Evolutionary conservation across 495 filamentous ascomycete species (phyloP).

Genomic region (Penicillium salamii): DNA sequence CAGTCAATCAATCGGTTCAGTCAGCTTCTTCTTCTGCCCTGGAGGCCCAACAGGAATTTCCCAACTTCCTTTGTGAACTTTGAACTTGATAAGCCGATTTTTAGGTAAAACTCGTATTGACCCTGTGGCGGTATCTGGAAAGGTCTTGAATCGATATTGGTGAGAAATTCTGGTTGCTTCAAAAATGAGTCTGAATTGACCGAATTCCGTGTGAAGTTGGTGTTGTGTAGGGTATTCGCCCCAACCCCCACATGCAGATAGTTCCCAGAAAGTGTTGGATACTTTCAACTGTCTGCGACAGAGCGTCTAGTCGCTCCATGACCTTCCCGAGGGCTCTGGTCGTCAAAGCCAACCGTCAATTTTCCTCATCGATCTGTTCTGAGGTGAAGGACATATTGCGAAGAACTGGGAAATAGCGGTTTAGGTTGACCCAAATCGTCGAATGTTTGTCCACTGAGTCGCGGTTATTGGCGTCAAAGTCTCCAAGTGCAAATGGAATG

Average conservation of each 20-base stretch:
- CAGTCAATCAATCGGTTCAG: no score
- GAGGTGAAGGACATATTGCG: constrained; percentile 6
- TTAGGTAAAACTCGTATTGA: constrained; percentile 9
- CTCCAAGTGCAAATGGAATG: no score
- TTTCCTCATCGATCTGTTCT: constrained; percentile 10
- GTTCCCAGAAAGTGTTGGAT: constrained; percentile 2
- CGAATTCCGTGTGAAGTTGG: constrained; percentile 12
- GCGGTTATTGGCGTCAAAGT: constrained; percentile 4
- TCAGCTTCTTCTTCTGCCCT: no score
- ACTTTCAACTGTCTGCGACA: neutral
- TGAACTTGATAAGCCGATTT: constrained; percentile 12
- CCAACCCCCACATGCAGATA: constrained; percentile 9
- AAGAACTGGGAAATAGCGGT: constrained; percentile 13
- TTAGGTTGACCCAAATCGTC: constrained; percentile 14
- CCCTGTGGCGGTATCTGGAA: constrained; percentile 5
- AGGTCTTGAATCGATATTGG: constrained; percentile 18
- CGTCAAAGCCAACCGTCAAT: neutral
- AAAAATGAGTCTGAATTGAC: constrained; percentile 13
- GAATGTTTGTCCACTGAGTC: constrained; percentile 7
- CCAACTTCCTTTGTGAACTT: constrained; percentile 11
- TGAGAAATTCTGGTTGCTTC: constrained; percentile 9
- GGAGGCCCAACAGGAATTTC: no score
- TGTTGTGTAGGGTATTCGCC: no score
- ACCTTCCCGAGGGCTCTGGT: neutral
- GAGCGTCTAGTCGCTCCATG: neutral